Evolutionary conservation across 257 asterid genomes (phyloP).

Genomic region (Catharanthus roseus): DNA sequence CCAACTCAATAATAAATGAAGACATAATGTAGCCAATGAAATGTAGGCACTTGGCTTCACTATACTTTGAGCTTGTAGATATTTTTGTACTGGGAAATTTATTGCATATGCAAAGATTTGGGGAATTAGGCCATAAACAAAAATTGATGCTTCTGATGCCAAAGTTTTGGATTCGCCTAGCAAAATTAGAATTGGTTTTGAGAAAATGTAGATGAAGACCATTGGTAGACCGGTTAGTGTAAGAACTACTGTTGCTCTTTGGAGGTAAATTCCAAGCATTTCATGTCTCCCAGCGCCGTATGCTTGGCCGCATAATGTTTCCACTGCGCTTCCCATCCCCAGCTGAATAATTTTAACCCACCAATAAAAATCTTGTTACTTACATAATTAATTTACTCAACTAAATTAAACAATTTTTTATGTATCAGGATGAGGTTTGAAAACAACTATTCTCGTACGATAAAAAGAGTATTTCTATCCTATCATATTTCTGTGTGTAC

Average conservation of each 20-base stretch:
- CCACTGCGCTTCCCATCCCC: constrained; percentile 47
- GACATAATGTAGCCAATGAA: constrained; percentile 19
- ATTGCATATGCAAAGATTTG: constrained; percentile 35
- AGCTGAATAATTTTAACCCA: too few species aligned
- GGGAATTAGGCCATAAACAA: constrained; percentile 31
- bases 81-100: constrained; percentile 36
- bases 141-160: constrained; percentile 29
- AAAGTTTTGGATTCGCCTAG: constrained; percentile 25
- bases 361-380: background rate
- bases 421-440: too few species aligned
- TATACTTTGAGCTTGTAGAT: constrained; percentile 34
- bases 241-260: constrained; percentile 28
- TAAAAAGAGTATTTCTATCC: too few species aligned
- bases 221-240: constrained; percentile 25
- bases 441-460: too few species aligned
- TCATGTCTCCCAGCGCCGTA: constrained; percentile 26
- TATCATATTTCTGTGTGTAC: too few species aligned
- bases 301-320: constrained; percentile 40
- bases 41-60: constrained; percentile 35
- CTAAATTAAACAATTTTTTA: too few species aligned
- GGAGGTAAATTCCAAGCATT: constrained; percentile 32
- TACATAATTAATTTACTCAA: too few species aligned
- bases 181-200: constrained; percentile 20
- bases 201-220: constrained; percentile 13
- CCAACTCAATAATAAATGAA: constrained; percentile 31